Evolutionary conservation across 192 early-diverging fungal genomes (phyloP), one percentile per base, ranked within the genome.

Genomic region (Coemansia umbellata): DNA sequence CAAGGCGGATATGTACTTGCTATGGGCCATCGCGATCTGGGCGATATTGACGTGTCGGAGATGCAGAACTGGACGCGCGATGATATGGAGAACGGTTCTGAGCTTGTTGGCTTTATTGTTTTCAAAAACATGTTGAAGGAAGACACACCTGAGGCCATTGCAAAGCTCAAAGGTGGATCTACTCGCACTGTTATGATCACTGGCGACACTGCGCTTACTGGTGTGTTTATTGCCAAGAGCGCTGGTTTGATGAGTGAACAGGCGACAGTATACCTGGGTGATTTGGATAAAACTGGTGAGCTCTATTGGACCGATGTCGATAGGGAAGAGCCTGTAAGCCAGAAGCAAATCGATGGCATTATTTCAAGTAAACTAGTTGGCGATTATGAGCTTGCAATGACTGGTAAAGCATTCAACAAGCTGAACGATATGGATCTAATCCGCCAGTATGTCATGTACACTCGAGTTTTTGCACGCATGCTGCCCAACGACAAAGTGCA

Each of bases 151-250:
- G 78, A 84, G 50, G 84, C 86, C 14, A 79, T 92, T 31, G 55
- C 70, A 39, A 75, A 88, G 60, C 82, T 92, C 39, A 80, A 88
- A 53, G 58, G 69, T 23, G 90, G 87, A 27, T 82, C 72, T 19
- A 82, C 78, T 18, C 82, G 90, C 36, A 85, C 82, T 9, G 79
- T 89, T 15, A 92, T 92, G 90, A 84, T 92, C 56, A 90, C 90
- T 9, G 90, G 90, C 47, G 90, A 92, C 60, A 87, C 86, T 37
- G 84, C 81, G 8, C 63, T 83, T 28, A 92, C 90, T 24, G 88
- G 82, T 27, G 68, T 87, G 24, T 87, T 81, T 58, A 84, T 92
- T 56, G 90, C 85, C 0, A 74, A 78, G 21, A 47, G 54, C 40
- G 53, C 52, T 18, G 60, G 60, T 11, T 33, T 63, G 60, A 35